Base-by-base conservation (phyloP, 2,329 filamentous ascomycete species). In the Massarina eburnea region DNA sequence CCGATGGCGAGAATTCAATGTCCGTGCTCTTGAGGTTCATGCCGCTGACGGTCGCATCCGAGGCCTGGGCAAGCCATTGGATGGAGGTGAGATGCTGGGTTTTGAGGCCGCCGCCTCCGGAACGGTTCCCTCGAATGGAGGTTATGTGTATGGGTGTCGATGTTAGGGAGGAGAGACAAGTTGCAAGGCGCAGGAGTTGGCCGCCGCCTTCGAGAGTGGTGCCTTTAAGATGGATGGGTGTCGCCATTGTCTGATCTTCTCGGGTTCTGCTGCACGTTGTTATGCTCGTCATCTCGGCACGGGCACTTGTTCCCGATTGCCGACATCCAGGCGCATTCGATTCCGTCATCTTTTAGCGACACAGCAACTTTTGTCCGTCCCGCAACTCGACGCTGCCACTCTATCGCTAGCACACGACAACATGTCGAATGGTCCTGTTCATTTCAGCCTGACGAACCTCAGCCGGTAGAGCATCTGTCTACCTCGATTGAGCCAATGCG, bases 191-290 rank as follows among this genome's bases (percentile, higher is more conserved):
- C 34, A 84, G 70, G 2, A 85, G 71, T 61, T 85, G 82, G 12
- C 82, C 82, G 20, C 82, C 82, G 30, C 81, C 82, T 73, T 85
- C 81, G 17, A 84, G 76, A 3, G 75, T 81, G 15, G 74, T 75
- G 38, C 82, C 81, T 58, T 81, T 75, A 9, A 84, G 57, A 39
- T 63, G 59, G 9, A 68, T 56, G 1, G 50, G 32, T 12, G 38
- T 36, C 21, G 49, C 20, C 21, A 49, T 46, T 14, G 10, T 19
- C 12, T 34, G 24, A 19, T 20, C 39, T 4, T 38, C 36, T 20
- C 33, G 18, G 14, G 33, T n/a, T n/a, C n/a, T n/a, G n/a, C n/a
- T n/a, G n/a, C 33, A 9, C 10, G 33, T 5, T 4, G 33, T 35
- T 35, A 10, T 30, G 8, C 15, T 30, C 12, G 15, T 30, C 12